Evolutionary conservation across 2,329 filamentous ascomycete species (phyloP).

Genomic region (Colletotrichum lupini): DNA sequence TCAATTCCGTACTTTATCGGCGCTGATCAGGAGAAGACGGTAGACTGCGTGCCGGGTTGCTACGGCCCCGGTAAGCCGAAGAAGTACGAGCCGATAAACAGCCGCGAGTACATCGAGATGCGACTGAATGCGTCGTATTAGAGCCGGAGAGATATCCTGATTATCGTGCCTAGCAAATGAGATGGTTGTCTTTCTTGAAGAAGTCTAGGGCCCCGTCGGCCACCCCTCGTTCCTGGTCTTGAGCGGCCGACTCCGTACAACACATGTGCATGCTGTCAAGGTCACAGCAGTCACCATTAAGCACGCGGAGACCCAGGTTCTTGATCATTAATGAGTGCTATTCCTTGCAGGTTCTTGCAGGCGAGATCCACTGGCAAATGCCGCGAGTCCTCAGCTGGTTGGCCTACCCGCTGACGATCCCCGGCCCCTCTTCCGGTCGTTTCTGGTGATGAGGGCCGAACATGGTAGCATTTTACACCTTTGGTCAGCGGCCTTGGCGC

Average conservation of each 20-base stretch:
- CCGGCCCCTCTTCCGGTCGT: neutral
- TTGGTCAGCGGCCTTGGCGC: constrained; percentile 11
- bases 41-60: constrained; percentile 63
- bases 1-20: constrained; percentile 71
- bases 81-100: constrained; percentile 59
- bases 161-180: neutral
- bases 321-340: neutral
- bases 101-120: constrained; percentile 43
- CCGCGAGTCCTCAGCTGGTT: neutral
- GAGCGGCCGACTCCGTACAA: neutral
- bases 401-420: constrained; percentile 2
- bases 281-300: neutral
- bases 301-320: neutral
- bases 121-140: constrained; percentile 40
- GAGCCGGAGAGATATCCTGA: neutral
- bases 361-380: constrained; percentile 14
- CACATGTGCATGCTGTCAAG: neutral
- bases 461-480: constrained; percentile 7
- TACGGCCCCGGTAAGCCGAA: constrained; percentile 52
- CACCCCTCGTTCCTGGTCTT: neutral
- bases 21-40: constrained; percentile 59
- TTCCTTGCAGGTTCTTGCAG: neutral
- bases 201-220: neutral
- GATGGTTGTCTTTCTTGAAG: neutral
- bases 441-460: constrained; percentile 5